phyloP scores from a whole-genome alignment of 2,329 filamentous ascomycete species.

The Pleoardoris graminearum region DNA sequence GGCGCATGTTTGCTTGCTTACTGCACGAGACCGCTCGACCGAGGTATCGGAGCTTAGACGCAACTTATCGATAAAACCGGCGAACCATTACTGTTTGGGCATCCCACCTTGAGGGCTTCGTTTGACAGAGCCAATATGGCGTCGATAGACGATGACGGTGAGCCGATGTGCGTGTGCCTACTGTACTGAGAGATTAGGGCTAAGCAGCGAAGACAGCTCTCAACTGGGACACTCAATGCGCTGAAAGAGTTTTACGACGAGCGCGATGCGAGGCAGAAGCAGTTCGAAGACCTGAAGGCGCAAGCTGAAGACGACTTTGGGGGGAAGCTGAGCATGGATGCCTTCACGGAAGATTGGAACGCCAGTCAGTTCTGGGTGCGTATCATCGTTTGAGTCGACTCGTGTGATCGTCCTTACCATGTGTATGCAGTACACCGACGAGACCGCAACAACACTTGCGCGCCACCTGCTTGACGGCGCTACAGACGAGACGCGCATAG shows the following conservation, averaged over 20 bases:
- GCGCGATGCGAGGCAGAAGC: constrained; percentile 66
- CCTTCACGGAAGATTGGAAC: constrained; percentile 81
- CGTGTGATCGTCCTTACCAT: no score
- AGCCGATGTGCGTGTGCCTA: constrained; percentile 40
- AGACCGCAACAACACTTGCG: constrained; percentile 68
- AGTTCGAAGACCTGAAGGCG: constrained; percentile 69
- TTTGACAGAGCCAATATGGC: no score
- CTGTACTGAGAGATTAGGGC: no score
- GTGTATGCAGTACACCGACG: constrained; percentile 68
- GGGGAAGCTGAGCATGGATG: constrained; percentile 63
- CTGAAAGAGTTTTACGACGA: constrained; percentile 75
- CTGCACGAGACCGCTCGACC: constrained; percentile 9
- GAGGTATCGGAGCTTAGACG: constrained; percentile 29
- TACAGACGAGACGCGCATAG: constrained; percentile 62
- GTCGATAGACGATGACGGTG: constrained; percentile 37
- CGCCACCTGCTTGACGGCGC: constrained; percentile 66
- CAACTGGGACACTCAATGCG: constrained; percentile 67
- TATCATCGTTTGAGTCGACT: constrained; percentile 10
- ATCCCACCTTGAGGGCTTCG: no score
- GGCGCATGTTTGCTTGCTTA: constrained; percentile 30
- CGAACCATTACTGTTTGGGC: constrained; percentile 28
- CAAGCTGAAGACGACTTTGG: constrained; percentile 61
- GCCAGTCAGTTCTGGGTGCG: constrained; percentile 80
- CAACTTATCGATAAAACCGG: constrained; percentile 33
- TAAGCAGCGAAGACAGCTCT: constrained; percentile 60